Evolutionary conservation across 2,329 filamentous ascomycete genomes (phyloP).

Genomic region (Botryosphaeria agaves): DNA sequence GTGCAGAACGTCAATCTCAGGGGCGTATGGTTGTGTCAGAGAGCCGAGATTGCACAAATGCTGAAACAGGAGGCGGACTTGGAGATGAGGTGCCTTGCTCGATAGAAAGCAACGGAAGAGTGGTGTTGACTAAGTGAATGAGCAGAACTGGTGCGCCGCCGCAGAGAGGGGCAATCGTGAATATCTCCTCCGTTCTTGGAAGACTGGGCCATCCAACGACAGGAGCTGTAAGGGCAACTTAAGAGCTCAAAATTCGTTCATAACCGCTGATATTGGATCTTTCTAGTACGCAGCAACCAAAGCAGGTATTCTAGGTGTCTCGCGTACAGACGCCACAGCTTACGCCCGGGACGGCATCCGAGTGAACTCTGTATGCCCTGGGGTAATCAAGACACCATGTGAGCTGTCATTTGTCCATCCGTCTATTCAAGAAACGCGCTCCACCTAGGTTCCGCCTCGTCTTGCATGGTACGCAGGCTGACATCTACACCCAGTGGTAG

Average conservation of each 20-base stretch:
- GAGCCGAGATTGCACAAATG: conserved; percentile 35
- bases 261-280: too few relatives aligned
- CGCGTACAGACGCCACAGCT: conserved; percentile 33
- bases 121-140: not conserved
- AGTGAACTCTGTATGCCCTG: conserved; percentile 44
- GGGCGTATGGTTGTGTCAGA: conserved; percentile 40
- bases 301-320: conserved; percentile 37
- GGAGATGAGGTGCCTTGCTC: not conserved
- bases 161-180: conserved; percentile 36
- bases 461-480: too few relatives aligned
- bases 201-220: conserved; percentile 21
- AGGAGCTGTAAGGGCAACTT: conserved; percentile 25
- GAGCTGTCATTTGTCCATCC: too few relatives aligned
- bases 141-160: conserved; percentile 12
- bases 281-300: conserved; percentile 36
- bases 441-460: too few relatives aligned
- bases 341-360: conserved; percentile 36
- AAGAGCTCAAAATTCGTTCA: too few relatives aligned
- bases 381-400: too few relatives aligned
- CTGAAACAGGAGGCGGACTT: conserved; percentile 30
- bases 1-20: conserved; percentile 36
- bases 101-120: not conserved
- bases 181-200: conserved; percentile 35
- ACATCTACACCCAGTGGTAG: too few relatives aligned
- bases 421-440: too few relatives aligned